Evolutionary conservation across 176 grass and related monocot species (phyloP).

Genomic region (Puccinellia tenuiflora): DNA sequence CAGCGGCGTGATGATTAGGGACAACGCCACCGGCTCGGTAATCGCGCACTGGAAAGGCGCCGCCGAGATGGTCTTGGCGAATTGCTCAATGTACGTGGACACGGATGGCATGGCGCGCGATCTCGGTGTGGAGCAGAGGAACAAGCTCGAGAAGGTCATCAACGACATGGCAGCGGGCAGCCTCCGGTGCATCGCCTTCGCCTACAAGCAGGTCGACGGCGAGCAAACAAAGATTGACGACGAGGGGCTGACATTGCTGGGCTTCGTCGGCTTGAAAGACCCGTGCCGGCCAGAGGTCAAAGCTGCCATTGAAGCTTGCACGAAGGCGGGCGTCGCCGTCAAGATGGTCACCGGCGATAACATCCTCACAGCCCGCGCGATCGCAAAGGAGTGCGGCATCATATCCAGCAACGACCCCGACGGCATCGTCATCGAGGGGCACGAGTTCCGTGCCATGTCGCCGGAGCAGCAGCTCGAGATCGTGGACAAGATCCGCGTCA

Average conservation of each 20-base stretch:
- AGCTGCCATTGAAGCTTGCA: constrained; percentile 49
- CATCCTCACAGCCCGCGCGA: constrained; percentile 69
- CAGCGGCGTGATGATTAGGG: constrained; percentile 55
- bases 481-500: constrained; percentile 53
- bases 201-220: constrained; percentile 37
- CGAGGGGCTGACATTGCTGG: constrained; percentile 50
- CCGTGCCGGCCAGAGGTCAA: constrained; percentile 73
- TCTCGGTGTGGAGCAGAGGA: constrained; percentile 27
- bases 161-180: constrained; percentile 49
- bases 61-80: constrained; percentile 69
- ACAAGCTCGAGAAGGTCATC: constrained; percentile 46
- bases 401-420: not conserved
- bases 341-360: constrained; percentile 99
- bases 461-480: constrained; percentile 39
- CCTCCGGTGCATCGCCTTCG: constrained; percentile 78
- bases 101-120: constrained; percentile 12
- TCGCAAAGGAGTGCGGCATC: constrained; percentile 80
- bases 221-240: constrained; percentile 38
- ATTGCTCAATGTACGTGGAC: constrained; percentile 34
- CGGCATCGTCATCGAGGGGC: constrained; percentile 57
- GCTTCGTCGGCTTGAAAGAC: constrained; percentile 77
- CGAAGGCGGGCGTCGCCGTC: constrained; percentile 45
- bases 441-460: constrained; percentile 63
- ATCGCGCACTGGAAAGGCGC: constrained; percentile 84
- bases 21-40: constrained; percentile 17